Conservation (phyloP, 2,329 filamentous ascomycete species). For the Fusarium sp. region DNA sequence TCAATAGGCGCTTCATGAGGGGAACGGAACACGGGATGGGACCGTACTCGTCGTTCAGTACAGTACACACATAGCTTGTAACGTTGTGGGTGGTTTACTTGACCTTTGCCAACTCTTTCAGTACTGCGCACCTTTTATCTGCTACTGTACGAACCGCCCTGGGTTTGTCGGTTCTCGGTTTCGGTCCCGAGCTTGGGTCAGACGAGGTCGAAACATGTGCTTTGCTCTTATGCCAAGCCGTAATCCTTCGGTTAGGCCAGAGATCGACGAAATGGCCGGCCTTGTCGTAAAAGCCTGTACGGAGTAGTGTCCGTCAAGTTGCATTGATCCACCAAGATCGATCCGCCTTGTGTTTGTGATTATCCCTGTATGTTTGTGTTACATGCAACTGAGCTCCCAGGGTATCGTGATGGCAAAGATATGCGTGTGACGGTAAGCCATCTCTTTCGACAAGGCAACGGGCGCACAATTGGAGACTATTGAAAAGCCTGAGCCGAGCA, state of each 20-base stretch:
- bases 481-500: not conserved
- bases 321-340: constrained; percentile 44
- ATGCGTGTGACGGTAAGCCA: constrained; percentile 25
- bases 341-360: constrained; percentile 37
- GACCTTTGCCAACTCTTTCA: constrained; percentile 17
- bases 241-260: constrained; percentile 6
- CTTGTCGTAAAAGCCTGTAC: constrained; percentile 41
- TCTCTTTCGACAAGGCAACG: constrained; percentile 4
- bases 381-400: constrained; percentile 34
- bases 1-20: constrained; percentile 6
- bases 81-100: not conserved
- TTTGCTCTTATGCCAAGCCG: constrained; percentile 14
- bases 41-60: constrained; percentile 2
- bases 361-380: constrained; percentile 42
- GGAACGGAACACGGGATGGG: constrained; percentile 13
- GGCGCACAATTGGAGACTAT: not conserved
- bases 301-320: constrained; percentile 29
- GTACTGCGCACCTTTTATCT: not conserved
- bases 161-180: not conserved
- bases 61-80: not conserved
- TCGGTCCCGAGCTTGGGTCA: not conserved
- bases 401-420: constrained; percentile 29
- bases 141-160: not conserved
- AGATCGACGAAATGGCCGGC: constrained; percentile 26
- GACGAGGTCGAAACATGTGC: not conserved